phyloP scores from a whole-genome alignment of 441 rosid species.

The Erysimum cheiri region DNA sequence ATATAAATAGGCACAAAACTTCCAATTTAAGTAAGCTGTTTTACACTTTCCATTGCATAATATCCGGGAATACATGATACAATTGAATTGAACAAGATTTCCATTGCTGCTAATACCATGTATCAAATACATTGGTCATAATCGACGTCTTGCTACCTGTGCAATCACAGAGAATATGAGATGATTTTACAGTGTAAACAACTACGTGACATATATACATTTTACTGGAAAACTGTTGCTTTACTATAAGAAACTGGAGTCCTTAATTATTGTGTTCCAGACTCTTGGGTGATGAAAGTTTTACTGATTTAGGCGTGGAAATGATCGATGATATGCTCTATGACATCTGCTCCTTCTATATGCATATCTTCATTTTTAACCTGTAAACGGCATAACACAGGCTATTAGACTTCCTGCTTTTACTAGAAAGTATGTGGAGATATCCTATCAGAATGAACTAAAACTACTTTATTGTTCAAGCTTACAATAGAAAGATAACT shows the following conservation, averaged over 20 bases:
- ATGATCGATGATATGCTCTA: conserved; percentile 83
- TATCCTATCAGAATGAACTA: background rate
- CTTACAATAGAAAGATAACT: background rate
- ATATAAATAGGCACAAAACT: conserved; percentile 36
- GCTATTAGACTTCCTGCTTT: conserved; percentile 3
- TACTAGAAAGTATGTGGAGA: conserved; percentile 11
- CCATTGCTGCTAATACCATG: conserved; percentile 8
- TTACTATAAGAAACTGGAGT: conserved; percentile 23
- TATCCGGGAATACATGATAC: conserved; percentile 37
- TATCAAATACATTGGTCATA: conserved; percentile 27
- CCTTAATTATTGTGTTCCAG: background rate
- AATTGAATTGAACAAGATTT: conserved; percentile 31
- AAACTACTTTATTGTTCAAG: background rate
- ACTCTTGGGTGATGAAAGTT: conserved; percentile 13
- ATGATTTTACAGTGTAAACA: conserved; percentile 19
- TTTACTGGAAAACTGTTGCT: conserved; percentile 20
- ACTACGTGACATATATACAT: conserved; percentile 6
- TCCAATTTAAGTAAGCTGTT: conserved; percentile 7
- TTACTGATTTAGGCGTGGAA: conserved; percentile 54
- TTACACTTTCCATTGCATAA: conserved; percentile 27
- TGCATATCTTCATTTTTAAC: conserved; percentile 74
- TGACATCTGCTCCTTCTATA: conserved; percentile 88
- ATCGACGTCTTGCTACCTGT: conserved; percentile 24
- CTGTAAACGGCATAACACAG: conserved; percentile 48
- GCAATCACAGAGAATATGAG: conserved; percentile 19